phyloP scores from a whole-genome alignment of 2,329 filamentous ascomycete species.

The Stagonosporopsis rhizophila region DNA sequence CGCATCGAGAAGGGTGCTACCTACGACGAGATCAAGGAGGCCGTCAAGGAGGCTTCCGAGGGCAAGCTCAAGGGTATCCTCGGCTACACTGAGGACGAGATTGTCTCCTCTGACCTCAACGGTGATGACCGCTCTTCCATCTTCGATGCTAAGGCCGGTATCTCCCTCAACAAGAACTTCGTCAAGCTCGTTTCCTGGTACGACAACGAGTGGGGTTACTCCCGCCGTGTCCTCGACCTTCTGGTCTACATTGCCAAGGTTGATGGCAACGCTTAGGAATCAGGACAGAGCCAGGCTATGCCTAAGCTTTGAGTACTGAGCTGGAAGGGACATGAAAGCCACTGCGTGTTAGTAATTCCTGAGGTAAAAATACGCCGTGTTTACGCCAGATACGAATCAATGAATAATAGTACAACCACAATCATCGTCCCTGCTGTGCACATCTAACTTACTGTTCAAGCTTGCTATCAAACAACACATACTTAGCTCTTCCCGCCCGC shows the following conservation, averaged over 20 bases:
- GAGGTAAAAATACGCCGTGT: conserved; percentile 25
- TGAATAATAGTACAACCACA: conserved; percentile 31
- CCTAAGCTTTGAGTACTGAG: conserved; percentile 41
- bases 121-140: conserved; percentile 94
- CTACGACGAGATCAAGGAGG: conserved; percentile 92
- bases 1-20: conserved; percentile 88
- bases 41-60: conserved; percentile 83
- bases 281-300: conserved; percentile 46
- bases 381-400: conserved; percentile 41
- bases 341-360: conserved; percentile 16
- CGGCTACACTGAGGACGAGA: conserved; percentile 93
- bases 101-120: conserved; percentile 93
- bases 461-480: background rate
- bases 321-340: conserved; percentile 14
- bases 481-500: conserved; percentile 1
- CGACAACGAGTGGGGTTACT: conserved; percentile 99
- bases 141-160: conserved; percentile 99
- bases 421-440: background rate
- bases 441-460: background rate
- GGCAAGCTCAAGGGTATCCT: conserved; percentile 89
- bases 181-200: conserved; percentile 99
- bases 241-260: conserved; percentile 55
- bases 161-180: conserved; percentile 97
- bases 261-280: conserved; percentile 53
- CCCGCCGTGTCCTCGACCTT: conserved; percentile 72